phyloP scores from a whole-genome alignment of 768 basidiomycete species.

The Boletus bicolor region DNA sequence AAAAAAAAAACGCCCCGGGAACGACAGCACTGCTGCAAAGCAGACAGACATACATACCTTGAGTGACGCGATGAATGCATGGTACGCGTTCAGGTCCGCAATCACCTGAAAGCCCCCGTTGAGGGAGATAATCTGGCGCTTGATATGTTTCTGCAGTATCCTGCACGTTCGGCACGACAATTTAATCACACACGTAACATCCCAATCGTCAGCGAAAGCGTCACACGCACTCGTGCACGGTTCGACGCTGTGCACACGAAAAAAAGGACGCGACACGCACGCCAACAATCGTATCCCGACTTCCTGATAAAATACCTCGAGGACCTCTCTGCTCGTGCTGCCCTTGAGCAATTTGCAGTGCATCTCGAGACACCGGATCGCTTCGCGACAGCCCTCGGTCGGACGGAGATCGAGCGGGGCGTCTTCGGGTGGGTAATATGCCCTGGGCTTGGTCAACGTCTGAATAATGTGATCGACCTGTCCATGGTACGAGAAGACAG shows the following conservation, averaged over 20 bases:
- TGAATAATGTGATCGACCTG: conserved; percentile 93
- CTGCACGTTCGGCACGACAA: background rate
- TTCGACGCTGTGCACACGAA: background rate
- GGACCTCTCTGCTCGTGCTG: conserved; percentile 91
- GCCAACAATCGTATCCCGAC: conserved; percentile 85
- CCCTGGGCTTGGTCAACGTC: conserved; percentile 76
- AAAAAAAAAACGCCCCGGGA: too few species aligned
- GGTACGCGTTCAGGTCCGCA: conserved; percentile 92
- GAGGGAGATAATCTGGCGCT: conserved; percentile 94
- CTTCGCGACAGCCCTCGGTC: conserved; percentile 84
- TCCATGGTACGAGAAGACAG: background rate
- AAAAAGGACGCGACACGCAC: conserved; percentile 41
- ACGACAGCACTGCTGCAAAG: background rate
- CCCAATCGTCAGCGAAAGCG: background rate
- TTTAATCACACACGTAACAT: background rate
- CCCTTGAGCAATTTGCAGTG: conserved; percentile 92
- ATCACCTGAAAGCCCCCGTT: conserved; percentile 95
- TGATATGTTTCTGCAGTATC: conserved; percentile 94
- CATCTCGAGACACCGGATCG: conserved; percentile 82
- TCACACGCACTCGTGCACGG: too few species aligned
- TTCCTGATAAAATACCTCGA: conserved; percentile 98
- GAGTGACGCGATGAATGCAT: conserved; percentile 82
- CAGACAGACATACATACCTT: conserved; percentile 48
- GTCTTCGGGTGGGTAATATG: conserved; percentile 88
- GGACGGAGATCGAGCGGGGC: conserved; percentile 77